A percentile compares a stretch with the other conserved stretches of the same genome.
Evolutionary conservation across 352 stramenopile species (phyloP).

Genomic region (Phytophthora litchii): DNA sequence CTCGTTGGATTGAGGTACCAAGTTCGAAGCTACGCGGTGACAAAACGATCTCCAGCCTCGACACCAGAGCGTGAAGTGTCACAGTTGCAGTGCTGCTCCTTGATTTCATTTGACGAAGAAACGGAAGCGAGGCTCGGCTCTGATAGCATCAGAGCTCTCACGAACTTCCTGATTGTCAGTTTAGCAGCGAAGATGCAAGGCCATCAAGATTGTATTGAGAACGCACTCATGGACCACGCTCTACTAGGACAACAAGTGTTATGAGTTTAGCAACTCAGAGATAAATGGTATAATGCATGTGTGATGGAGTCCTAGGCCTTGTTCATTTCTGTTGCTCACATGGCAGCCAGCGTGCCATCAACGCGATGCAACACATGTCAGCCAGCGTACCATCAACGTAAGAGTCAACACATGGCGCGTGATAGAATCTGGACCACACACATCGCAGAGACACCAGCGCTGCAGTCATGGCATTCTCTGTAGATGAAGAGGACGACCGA

Average conservation of each 20-base stretch:
- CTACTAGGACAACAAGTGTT: slow-evolving; percentile 12
- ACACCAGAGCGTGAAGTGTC: slow-evolving; percentile 27
- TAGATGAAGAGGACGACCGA: slow-evolving; percentile 26
- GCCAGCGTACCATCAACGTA: no score
- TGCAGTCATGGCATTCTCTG: slow-evolving; percentile 18
- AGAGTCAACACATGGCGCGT: slow-evolving; percentile 16
- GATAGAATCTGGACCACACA: slow-evolving; percentile 14
- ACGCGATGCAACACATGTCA: no score
- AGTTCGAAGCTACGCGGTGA: slow-evolving; percentile 28
- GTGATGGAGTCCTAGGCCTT: no score
- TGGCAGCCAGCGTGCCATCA: no score
- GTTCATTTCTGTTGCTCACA: not conserved
- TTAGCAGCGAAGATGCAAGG: slow-evolving; percentile 32
- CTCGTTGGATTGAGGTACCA: slow-evolving; percentile 24
- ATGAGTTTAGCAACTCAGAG: not conserved
- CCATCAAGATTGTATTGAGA: slow-evolving; percentile 32
- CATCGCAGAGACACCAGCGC: no score
- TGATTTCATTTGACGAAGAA: slow-evolving; percentile 30
- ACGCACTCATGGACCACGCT: slow-evolving; percentile 34
- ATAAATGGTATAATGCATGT: no score
- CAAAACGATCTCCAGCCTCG: slow-evolving; percentile 23
- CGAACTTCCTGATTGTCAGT: slow-evolving; percentile 28
- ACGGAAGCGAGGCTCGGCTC: slow-evolving; percentile 12
- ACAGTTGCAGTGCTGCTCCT: slow-evolving; percentile 29
- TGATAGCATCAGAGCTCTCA: slow-evolving; percentile 22